Percentiles rank a stretch among this genome's conserved stretches.
phyloP scores from a whole-genome alignment of 2,329 filamentous ascomycete species.

The Remersonia thermophila region DNA sequence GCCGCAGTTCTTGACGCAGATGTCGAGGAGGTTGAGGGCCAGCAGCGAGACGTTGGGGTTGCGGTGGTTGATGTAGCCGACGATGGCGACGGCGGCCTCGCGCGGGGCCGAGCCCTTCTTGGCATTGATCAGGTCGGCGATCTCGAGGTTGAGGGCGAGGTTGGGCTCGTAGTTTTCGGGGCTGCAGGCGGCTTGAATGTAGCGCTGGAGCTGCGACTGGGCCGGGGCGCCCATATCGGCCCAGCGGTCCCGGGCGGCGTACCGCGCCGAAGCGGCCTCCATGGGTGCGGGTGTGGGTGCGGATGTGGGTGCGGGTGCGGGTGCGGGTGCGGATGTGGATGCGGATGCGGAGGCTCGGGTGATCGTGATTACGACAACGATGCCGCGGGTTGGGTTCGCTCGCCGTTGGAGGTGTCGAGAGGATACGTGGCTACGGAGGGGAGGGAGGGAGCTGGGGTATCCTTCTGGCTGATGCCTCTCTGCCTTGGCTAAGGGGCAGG shows the following conservation, averaged over 20 bases:
- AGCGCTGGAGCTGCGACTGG: constrained; percentile 81
- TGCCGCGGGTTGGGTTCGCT: too few relatives aligned
- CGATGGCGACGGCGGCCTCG: constrained; percentile 86
- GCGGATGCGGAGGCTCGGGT: too few relatives aligned
- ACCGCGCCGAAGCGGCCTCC: constrained; percentile 93
- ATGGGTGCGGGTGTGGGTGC: constrained; percentile 31
- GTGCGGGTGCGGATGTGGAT: background rate
- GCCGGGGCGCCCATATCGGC: constrained; percentile 65
- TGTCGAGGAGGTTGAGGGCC: constrained; percentile 85
- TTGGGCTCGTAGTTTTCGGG: constrained; percentile 98
- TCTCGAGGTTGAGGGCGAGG: constrained; percentile 89
- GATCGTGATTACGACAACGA: too few relatives aligned
- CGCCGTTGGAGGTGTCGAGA: background rate
- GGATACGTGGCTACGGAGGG: background rate
- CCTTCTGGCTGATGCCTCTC: too few relatives aligned
- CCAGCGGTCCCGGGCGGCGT: constrained; percentile 91
- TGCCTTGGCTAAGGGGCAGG: too few relatives aligned
- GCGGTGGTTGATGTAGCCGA: constrained; percentile 89
- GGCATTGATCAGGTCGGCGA: constrained; percentile 88
- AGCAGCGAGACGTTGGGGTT: constrained; percentile 91
- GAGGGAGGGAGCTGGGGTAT: background rate
- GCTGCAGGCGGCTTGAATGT: constrained; percentile 91
- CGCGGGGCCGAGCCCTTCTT: constrained; percentile 95
- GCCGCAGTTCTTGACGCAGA: constrained; percentile 98
- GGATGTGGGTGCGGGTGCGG: too few relatives aligned